Conservation (phyloP, 2,329 filamentous ascomycete species). For the Penicillium sp. region DNA sequence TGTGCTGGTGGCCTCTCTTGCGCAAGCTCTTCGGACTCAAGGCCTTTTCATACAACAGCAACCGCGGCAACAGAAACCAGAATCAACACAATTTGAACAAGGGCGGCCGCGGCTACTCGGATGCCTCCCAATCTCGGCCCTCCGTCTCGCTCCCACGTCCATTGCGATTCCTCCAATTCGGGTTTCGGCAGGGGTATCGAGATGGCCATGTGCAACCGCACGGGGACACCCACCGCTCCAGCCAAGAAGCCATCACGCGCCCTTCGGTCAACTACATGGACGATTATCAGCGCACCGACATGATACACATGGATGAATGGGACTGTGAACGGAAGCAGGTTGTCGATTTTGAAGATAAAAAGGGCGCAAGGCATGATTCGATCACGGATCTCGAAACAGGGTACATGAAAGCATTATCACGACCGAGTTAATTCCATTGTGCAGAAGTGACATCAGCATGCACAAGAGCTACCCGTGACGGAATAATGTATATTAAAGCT, state of each 20-base stretch:
- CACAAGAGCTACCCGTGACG: too few species aligned
- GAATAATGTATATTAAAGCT: too few species aligned
- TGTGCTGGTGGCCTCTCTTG: conserved; percentile 28
- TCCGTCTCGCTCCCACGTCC: conserved; percentile 16
- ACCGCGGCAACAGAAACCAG: conserved; percentile 15
- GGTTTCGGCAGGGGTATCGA: conserved; percentile 8
- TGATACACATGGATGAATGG: conserved; percentile 12
- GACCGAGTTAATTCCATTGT: background rate
- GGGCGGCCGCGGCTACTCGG: conserved; percentile 12
- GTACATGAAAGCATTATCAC: background rate
- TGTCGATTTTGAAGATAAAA: conserved; percentile 7
- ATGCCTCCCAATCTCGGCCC: conserved; percentile 15
- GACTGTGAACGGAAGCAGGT: background rate
- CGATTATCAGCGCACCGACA: conserved; percentile 7
- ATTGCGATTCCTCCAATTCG: conserved; percentile 8
- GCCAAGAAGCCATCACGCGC: conserved; percentile 17
- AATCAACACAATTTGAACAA: conserved; percentile 13
- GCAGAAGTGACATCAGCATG: too few species aligned
- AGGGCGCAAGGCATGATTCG: conserved; percentile 4
- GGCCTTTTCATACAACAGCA: conserved; percentile 24
- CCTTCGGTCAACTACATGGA: conserved; percentile 9
- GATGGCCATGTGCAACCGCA: background rate
- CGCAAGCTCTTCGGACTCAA: conserved; percentile 26
- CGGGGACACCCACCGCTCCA: conserved; percentile 7
- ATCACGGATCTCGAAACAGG: background rate